A percentile compares a stretch with the other conserved stretches of the same genome.
These are phyloP conservation scores for Amphicarpaea edgeworthii DNA, from an alignment of 306 rosid genomes.

Conservation along the genomic window DNA sequence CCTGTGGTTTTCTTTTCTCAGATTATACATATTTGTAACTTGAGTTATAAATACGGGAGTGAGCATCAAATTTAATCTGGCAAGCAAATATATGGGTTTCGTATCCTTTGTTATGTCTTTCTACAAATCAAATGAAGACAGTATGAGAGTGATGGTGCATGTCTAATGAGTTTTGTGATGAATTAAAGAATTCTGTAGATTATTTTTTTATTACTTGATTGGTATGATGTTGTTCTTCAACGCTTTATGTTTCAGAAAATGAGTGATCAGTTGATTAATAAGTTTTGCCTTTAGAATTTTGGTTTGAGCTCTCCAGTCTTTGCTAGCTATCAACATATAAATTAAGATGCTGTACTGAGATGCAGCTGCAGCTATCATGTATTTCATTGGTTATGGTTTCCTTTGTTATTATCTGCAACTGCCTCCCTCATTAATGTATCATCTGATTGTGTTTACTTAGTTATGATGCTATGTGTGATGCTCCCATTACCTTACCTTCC, in stretches of 20 bases:
- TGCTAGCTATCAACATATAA: conserved; percentile 14
- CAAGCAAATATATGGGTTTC: background rate
- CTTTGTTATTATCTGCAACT: conserved; percentile 2
- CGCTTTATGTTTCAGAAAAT: conserved; percentile 19
- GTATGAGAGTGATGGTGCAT: background rate
- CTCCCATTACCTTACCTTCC: conserved; percentile 19
- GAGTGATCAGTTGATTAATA: conserved; percentile 13
- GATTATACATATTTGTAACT: background rate
- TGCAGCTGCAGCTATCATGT: conserved; percentile 41
- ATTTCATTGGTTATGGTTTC: conserved; percentile 6
- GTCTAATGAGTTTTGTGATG: conserved; percentile 11
- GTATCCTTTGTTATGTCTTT: conserved; percentile 27
- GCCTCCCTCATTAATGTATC: conserved; percentile 24
- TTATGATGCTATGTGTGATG: background rate
- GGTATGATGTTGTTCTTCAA: conserved; percentile 1
- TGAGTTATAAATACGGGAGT: background rate
- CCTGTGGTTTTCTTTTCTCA: conserved; percentile 18
- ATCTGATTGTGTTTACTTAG: conserved; percentile 5
- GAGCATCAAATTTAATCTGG: background rate
- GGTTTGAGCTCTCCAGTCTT: conserved; percentile 35
- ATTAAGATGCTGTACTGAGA: conserved; percentile 40
- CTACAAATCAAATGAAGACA: conserved; percentile 9
- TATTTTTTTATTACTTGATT: conserved; percentile 3
- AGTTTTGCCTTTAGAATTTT: background rate
- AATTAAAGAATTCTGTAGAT: background rate